Base-by-base conservation (phyloP, 306 rosid genomes). In the Quercus parvula region DNA sequence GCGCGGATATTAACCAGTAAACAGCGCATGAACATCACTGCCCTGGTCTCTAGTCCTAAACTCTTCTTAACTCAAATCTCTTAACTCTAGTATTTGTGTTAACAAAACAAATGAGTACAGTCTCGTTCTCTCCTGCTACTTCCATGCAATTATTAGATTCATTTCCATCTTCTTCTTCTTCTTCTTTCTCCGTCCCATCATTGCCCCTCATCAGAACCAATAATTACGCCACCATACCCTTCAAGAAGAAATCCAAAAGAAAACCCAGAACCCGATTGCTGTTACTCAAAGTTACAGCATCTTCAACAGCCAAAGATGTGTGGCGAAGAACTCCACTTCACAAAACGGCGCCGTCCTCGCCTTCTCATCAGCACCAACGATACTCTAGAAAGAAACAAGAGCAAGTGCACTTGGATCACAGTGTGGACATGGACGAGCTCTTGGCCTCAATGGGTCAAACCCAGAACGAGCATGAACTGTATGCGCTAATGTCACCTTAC, bases 381-480 rank as follows among this genome's bases (percentile, higher is more conserved):
- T 85, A 66, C 28, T 67, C 30, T 9, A 85, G 92, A 79, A 80
- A 89, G 76, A 80, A 71, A 12, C 87, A 76, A 28, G 77, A 84
- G 15, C 63, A 82, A 8, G 0, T 82, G 0, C 81, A 71, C 79
- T 28, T 88, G 69, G 97, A 94, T 89, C 97, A 86, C 76, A 86
- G 86, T 79, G 84, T 94, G n/a, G 92, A 92, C 84, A 88, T 92
- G 97, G 94, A 91, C 10, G 95, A 89, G 64, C 92, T 94, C 15
- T 22, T 88, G 31, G 59, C 84, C 19, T 83, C 94, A 52, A 94
- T 94, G 25, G 76, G 71, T 3, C 62, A 84, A 66, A 90, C 97
- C 76, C 78, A 86, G 54, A 88, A 89, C 74, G 92, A 89, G 85
- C 79, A 89, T 15, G 89, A 94, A 30, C 90, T 94, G 5, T 84